phyloP scores from a whole-genome alignment of 2,329 filamentous ascomycete species.

The Paecilomyces variotii region DNA sequence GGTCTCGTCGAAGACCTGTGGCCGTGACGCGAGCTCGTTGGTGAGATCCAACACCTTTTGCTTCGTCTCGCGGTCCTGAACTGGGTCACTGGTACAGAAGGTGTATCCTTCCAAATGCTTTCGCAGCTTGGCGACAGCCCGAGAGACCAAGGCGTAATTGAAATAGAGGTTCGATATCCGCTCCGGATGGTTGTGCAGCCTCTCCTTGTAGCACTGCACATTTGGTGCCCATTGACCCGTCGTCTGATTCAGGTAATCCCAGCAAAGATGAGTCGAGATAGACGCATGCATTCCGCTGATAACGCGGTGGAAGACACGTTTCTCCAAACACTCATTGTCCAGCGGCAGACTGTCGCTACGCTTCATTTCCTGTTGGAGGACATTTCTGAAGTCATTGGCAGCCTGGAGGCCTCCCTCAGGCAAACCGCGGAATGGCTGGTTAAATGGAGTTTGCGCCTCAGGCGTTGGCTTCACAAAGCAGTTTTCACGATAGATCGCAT shows the following conservation, averaged over 20 bases:
- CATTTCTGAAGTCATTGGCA: slow-evolving; percentile 52
- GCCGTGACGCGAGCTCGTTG: slow-evolving; percentile 55
- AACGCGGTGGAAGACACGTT: slow-evolving; percentile 95
- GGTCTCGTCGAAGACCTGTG: slow-evolving; percentile 84
- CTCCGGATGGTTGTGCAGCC: slow-evolving; percentile 79
- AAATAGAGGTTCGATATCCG: slow-evolving; percentile 97
- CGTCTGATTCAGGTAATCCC: slow-evolving; percentile 90
- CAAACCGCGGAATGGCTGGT: slow-evolving; percentile 11
- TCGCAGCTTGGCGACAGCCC: slow-evolving; percentile 83
- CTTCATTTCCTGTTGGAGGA: slow-evolving; percentile 43
- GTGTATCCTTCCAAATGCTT: slow-evolving; percentile 76
- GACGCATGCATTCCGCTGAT: slow-evolving; percentile 97
- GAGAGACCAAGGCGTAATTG: slow-evolving; percentile 92
- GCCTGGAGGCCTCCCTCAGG: slow-evolving; percentile 45
- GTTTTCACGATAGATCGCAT: slow-evolving; percentile 94
- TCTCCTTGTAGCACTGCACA: slow-evolving; percentile 73
- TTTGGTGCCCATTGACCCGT: slow-evolving; percentile 93
- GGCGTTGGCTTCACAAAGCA: slow-evolving; percentile 61
- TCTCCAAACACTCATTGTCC: slow-evolving; percentile 92
- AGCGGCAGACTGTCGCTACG: slow-evolving; percentile 56
- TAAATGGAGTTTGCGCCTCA: slow-evolving; percentile 17
- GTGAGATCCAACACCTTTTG: slow-evolving; percentile 73
- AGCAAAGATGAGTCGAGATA: slow-evolving; percentile 93
- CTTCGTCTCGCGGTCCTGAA: slow-evolving; percentile 71
- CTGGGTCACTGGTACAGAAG: slow-evolving; percentile 80